Evolutionary conservation across 2,329 filamentous ascomycete genomes (phyloP), one percentile per base, ranked within the genome.

Genomic region (Pestalotiopsis sp.): DNA sequence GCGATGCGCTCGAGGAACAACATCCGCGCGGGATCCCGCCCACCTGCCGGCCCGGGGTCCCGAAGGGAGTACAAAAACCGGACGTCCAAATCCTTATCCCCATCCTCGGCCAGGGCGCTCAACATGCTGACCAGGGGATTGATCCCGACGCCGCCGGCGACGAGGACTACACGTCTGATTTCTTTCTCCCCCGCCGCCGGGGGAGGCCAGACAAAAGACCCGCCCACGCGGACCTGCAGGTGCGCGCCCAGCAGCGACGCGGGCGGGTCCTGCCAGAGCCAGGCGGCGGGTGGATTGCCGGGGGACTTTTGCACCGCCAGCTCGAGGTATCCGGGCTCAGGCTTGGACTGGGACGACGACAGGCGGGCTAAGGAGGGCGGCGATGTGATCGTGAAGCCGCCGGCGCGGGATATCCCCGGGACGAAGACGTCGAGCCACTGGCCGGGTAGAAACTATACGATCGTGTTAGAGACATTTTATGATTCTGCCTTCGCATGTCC

Each of bases 361-460:
- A 72, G 62, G 77, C 69, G 25, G 79, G 88, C 86, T 67, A 85
- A 81, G 57, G 85, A 86, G 0, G 93, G 93, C 0, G 91, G 82
- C 1, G 93, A 96, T 6, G 93, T 95, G 71, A 97, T 92, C 57
- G 94, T 97, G 83, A 97, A 97, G 68, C 94, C 94, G 41, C 94
- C 94, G 3, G 93, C 90, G 77, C 91, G 90, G 58, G 86, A 75
- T 59, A 93, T 81, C 49, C 83, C 84, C 1, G 94, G 93, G 66
- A 94, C 87, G 77, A 92, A 91, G 6, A 94, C 90, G 78, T 97
- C 94, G 67, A 97, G 86, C 93, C 94, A 97, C 84, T 97, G 94
- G 66, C 94, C 94, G 4, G 94, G 89, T 5, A 90, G 85, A 80
- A 96, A 97, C 86, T 92, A 79, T 61, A 52, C 17, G 7, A 9